Evolutionary conservation across 352 stramenopile species (phyloP), one percentile per base, ranked within the genome.

Genomic region (Globisporangium nodosum): DNA sequence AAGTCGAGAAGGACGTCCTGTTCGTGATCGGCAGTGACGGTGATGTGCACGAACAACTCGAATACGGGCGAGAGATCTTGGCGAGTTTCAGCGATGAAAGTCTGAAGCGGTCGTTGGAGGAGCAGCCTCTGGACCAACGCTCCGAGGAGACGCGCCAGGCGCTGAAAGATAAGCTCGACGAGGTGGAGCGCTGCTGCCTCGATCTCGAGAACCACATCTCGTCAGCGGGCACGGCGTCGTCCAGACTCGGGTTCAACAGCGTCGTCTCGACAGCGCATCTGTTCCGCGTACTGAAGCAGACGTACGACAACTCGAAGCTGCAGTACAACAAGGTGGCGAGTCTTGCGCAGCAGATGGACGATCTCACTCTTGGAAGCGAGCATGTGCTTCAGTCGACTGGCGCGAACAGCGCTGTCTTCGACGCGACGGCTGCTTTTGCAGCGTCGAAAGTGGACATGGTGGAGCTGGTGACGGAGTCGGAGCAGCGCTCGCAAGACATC

Each of bases 11-110:
- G 49, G 73, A 86, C 40, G 76, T 87, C 3, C 63, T 90, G 46
- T 90, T 85, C 56, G 76, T 90, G n/a, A 88, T 90, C 56, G 80
- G 80, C 55, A 88, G 76, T 59, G 78, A 90, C 50, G 76, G 77
- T 21, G 76, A 90, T 52, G 74, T 90, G n/a, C 80, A 90, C 54
- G 78, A 90, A 37, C 80, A 90, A 54, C 63, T 90, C 2, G 80
- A 88, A 42, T 90, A 87, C 63, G 66, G 71, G 6, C 76, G 76
- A 16, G 80, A 90, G 40, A 87, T 88, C 58, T 58, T 90, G n/a
- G 62, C 66, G 5, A 88, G 80, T 39, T 88, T 87, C 40, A 78
- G 83, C 57, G 75, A 90, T 27, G 76, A 88, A 49, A 68, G 57
- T 37, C 54, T 88, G 0, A 87, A 86, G 61, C 76, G 66, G 24